Conservation (phyloP, 495 filamentous ascomycete genomes). For the Thermothielavioides terrestris region DNA sequence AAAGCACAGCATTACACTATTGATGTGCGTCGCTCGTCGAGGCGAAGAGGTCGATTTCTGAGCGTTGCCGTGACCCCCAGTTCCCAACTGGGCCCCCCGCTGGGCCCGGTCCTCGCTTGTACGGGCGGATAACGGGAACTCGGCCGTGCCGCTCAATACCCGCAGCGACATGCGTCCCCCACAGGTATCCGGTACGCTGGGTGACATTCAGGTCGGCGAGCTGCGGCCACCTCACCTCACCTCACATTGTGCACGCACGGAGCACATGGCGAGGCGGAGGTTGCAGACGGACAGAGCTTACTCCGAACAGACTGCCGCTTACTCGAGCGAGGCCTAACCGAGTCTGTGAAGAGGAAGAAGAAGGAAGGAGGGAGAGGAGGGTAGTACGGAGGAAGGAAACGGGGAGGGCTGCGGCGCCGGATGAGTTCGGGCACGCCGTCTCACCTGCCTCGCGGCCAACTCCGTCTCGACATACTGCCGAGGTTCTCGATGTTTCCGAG, state of each 20-base stretch:
- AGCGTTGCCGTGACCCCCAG: not conserved
- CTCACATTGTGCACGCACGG: conserved; percentile 3
- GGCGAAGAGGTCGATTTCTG: not conserved
- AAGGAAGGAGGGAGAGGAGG: too few species aligned
- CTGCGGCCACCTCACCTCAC: not conserved
- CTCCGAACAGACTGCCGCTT: too few species aligned
- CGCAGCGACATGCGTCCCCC: not conserved
- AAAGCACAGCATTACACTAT: not conserved
- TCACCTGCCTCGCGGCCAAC: not conserved
- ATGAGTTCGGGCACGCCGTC: not conserved
- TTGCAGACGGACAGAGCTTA: not conserved
- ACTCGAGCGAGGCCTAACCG: too few species aligned
- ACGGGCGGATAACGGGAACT: too few species aligned
- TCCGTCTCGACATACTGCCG: not conserved
- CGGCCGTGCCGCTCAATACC: not conserved
- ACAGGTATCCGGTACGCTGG: not conserved
- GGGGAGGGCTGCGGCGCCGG: not conserved
- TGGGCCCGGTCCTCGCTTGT: conserved; percentile 9
- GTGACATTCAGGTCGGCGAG: not conserved
- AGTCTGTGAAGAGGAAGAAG: too few species aligned
- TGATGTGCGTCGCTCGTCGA: not conserved
- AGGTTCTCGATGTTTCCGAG: conserved; percentile 5
- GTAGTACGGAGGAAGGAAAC: too few species aligned
- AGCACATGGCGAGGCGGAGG: not conserved
- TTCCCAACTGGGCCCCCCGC: not conserved